phyloP scores from a whole-genome alignment of 2,329 filamentous ascomycete species.

The Sclerotinia trifoliorum region DNA sequence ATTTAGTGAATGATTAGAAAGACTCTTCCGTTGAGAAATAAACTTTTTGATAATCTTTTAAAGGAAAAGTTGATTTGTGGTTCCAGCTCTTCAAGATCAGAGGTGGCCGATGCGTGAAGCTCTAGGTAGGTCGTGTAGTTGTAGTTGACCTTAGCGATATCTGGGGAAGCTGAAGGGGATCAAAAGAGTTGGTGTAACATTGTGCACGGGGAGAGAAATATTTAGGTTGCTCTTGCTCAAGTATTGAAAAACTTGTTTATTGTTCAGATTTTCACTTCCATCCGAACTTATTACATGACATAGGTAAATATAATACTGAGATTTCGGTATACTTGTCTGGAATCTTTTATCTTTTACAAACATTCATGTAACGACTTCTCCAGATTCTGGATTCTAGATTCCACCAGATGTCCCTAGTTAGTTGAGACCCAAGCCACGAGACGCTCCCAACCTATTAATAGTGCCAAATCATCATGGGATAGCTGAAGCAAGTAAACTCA shows the following conservation, averaged over 20 bases:
- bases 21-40: not conserved
- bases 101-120: slow-evolving; percentile 17
- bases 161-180: slow-evolving; percentile 14
- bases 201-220: not conserved
- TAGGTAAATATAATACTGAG: not conserved
- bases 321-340: not conserved
- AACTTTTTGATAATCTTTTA: not conserved
- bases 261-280: not conserved
- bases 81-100: not conserved
- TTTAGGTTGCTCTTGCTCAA: no score
- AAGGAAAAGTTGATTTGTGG: slow-evolving; percentile 13
- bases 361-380: not conserved
- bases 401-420: not conserved
- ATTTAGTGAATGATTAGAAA: slow-evolving; percentile 5
- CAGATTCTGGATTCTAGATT: not conserved
- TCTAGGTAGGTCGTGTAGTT: not conserved
- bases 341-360: not conserved
- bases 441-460: not conserved
- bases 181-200: not conserved
- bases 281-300: not conserved
- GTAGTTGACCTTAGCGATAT: slow-evolving; percentile 2
- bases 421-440: not conserved
- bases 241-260: no score
- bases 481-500: not conserved
- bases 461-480: not conserved